A percentile compares a stretch with the other conserved stretches of the same genome.
phyloP scores from a whole-genome alignment of 2,329 filamentous ascomycete species.

The Fusarium globosum region DNA sequence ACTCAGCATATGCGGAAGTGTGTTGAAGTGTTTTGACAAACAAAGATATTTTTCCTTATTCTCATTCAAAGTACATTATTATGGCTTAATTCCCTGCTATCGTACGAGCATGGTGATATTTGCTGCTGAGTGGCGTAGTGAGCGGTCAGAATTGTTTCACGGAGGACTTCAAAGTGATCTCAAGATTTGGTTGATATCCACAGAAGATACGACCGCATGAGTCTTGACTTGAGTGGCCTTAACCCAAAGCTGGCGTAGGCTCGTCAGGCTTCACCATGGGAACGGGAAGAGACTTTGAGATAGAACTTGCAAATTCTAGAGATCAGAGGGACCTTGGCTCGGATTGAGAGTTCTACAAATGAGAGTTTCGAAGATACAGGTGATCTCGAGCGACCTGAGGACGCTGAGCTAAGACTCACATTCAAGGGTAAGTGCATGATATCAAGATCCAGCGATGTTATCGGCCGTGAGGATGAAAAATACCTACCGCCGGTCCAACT shows the following conservation, averaged over 20 bases:
- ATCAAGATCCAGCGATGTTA: neutral
- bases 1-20: conserved; percentile 24
- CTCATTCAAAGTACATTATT: conserved; percentile 28
- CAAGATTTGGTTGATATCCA: neutral
- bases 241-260: neutral
- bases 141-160: neutral
- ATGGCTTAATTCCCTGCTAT: neutral
- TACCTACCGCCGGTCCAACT: neutral
- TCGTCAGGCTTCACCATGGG: neutral
- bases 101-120: neutral
- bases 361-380: neutral
- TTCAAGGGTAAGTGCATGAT: neutral
- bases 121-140: neutral
- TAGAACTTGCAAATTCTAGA: neutral
- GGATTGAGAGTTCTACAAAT: neutral
- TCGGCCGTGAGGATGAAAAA: neutral
- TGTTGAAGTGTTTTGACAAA: conserved; percentile 37
- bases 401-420: neutral
- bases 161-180: neutral
- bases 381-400: neutral
- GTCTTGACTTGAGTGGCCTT: neutral
- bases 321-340: neutral
- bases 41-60: conserved; percentile 20
- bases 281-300: neutral
- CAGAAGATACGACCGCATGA: neutral